A percentile compares a stretch with the other conserved stretches of the same genome.
Conservation (phyloP, 805 yeast species). For the Pichia pseudocactophila region DNA sequence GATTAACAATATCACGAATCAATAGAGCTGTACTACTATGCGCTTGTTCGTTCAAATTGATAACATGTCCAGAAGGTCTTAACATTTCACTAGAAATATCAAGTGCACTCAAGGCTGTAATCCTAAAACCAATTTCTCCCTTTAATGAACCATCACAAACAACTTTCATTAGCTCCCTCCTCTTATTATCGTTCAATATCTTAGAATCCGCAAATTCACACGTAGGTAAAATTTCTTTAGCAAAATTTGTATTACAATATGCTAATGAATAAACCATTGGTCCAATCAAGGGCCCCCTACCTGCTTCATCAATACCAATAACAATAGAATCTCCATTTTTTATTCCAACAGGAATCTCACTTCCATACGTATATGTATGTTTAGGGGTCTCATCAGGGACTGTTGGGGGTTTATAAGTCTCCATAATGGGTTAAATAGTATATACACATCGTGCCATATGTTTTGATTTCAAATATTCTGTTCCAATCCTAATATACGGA, state of each 20-base stretch:
- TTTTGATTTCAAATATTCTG: too few relatives aligned
- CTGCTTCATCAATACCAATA: conserved; percentile 97
- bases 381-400: conserved; percentile 2
- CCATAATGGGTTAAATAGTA: too few relatives aligned
- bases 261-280: conserved; percentile 96
- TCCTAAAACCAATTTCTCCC: conserved; percentile 75
- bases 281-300: conserved; percentile 95
- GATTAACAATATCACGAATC: conserved; percentile 53
- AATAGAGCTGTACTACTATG: conserved; percentile 86
- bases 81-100: conserved; percentile 90
- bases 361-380: conserved; percentile 4
- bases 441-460: too few relatives aligned
- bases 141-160: conserved; percentile 46
- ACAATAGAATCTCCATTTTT: conserved; percentile 20
- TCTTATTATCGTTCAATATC: conserved; percentile 61
- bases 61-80: conserved; percentile 38
- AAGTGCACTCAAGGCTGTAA: conserved; percentile 73
- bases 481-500: too few relatives aligned
- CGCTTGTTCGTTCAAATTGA: conserved; percentile 90
- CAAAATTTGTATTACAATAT: conserved; percentile 55
- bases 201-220: conserved; percentile 94
- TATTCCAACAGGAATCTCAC: conserved; percentile 1
- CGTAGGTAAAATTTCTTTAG: conserved; percentile 34
- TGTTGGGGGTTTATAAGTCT: neutral
- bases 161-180: conserved; percentile 51